These are phyloP conservation scores for Begonia masoniana DNA, from an alignment of 306 rosid genomes.

Conservation along the genomic window DNA sequence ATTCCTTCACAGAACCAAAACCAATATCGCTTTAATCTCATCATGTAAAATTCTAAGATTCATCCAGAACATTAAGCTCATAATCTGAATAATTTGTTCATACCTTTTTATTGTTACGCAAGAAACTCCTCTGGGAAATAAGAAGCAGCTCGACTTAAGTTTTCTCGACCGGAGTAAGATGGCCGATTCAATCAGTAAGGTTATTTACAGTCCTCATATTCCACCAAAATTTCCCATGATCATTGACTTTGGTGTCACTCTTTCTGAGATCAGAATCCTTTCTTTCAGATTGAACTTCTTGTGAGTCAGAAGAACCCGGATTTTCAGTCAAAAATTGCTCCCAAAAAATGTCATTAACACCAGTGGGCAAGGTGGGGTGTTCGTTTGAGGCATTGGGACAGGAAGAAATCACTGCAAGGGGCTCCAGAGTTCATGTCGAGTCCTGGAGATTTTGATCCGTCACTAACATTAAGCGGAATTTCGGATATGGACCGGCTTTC, in stretches of 20 bases:
- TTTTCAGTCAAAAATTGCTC: conserved; percentile 77
- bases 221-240: conserved; percentile 45
- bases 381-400: conserved; percentile 22
- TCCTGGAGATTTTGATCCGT: conserved; percentile 32
- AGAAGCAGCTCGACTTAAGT: conserved; percentile 10
- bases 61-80: too few relatives aligned
- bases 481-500: conserved; percentile 35
- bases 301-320: conserved; percentile 53
- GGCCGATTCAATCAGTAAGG: conserved; percentile 58
- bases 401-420: conserved; percentile 21
- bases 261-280: conserved; percentile 32
- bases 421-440: conserved; percentile 56
- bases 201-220: conserved; percentile 42
- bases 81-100: conserved; percentile 9
- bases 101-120: conserved; percentile 23
- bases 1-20: too few relatives aligned
- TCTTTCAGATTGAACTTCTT: conserved; percentile 48
- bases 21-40: too few relatives aligned
- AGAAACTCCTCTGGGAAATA: conserved; percentile 5
- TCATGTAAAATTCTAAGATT: too few relatives aligned
- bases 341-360: conserved; percentile 69
- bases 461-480: conserved; percentile 29
- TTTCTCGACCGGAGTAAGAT: conserved; percentile 45
- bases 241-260: conserved; percentile 42
- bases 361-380: conserved; percentile 23